Conservation (phyloP, 2,329 filamentous ascomycete genomes). For the Lasiodiplodia gonubiensis region DNA sequence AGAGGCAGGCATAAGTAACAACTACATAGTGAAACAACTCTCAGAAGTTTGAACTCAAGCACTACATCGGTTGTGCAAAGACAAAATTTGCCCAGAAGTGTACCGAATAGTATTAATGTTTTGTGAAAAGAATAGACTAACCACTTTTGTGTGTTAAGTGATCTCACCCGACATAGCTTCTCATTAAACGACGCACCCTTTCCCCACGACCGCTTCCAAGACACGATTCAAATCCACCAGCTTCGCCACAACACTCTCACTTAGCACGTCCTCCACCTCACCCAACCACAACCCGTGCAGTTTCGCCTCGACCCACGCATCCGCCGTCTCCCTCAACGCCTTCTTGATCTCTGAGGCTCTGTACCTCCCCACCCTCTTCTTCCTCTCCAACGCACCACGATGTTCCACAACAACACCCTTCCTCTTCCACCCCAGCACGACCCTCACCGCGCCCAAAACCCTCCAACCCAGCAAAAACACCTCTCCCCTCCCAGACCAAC, state of each 20-base stretch:
- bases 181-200: not conserved
- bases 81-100: too few species aligned
- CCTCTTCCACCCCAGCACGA: slow-evolving; percentile 36
- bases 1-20: too few species aligned
- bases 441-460: slow-evolving; percentile 51
- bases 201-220: slow-evolving; percentile 5
- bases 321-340: slow-evolving; percentile 38
- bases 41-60: too few species aligned
- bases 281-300: slow-evolving; percentile 47
- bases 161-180: not conserved
- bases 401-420: not conserved
- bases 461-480: slow-evolving; percentile 66
- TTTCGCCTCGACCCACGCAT: slow-evolving; percentile 33
- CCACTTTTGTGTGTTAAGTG: not conserved
- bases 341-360: slow-evolving; percentile 36
- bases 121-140: not conserved
- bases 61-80: not conserved
- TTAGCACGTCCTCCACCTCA: slow-evolving; percentile 43
- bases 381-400: slow-evolving; percentile 30
- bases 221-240: slow-evolving; percentile 18
- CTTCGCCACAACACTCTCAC: slow-evolving; percentile 31
- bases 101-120: not conserved
- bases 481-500: slow-evolving; percentile 72
- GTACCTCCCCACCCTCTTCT: slow-evolving; percentile 30
- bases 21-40: too few species aligned